Base-by-base conservation (phyloP, 768 basidiomycete species). In the Naganishia vishniacii region DNA sequence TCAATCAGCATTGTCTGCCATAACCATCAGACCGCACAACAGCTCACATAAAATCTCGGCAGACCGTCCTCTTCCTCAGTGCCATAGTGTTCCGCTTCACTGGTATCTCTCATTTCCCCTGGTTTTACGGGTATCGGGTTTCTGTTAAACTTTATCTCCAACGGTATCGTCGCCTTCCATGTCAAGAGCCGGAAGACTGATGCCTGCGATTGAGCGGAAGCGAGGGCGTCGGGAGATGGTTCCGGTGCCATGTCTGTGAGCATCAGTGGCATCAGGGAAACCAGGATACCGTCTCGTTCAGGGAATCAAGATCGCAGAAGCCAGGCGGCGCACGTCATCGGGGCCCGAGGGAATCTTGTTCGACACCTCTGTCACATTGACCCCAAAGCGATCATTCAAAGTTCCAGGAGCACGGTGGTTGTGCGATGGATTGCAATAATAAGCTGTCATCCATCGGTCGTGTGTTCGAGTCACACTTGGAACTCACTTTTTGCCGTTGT, bases 41-140 rank as follows among this genome's bases (percentile, higher is more conserved):
- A 23, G 62, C 65, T 42, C 46, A 67, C 65, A 59, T 67, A 67
- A 31, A 62, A 67, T 41, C 48, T 23, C 31, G 62, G 61, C 13
- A 67, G 16, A 11, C 34, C 63, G 12, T 37, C 53, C 44, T 58
- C 53, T n/a, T 18, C 25, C n/a, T 53, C 48, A 15, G 26, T 28
- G 7, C 15, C 29, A 44, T 20, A 32, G n/a, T 44, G 28, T 29
- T 56, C 49, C 44, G 23, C 53, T 20, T 5, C 3, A 29, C 7
- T 42, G 25, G 31, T n/a, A 1, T 37, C 51, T 4, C 16, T 45
- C 28, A 32, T 13, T 25, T n/a, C 28, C 40, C 26, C 29, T 34
- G 9, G 20, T 40, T 5, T 7, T 31, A 58, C 59, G 15, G 56
- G 48, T 12, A 49, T n/a, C 11, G 58, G 40, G 4, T 59, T 26